Evolutionary conservation across 129 eudicot species (phyloP).

Genomic region (Deinandra increscens): DNA sequence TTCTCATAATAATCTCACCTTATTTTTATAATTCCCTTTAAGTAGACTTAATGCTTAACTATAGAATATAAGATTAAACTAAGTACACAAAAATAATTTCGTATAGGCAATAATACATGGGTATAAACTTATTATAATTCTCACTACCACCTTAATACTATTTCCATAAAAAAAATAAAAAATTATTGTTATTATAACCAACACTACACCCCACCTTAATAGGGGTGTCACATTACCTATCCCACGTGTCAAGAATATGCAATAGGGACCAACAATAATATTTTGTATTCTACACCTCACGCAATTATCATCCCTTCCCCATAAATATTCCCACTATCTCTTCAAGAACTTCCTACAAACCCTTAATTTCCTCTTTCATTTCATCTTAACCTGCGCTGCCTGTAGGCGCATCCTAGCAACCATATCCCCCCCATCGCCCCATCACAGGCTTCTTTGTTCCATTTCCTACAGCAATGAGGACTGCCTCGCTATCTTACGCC

Average conservation of each 20-base stretch:
- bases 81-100: too few relatives aligned
- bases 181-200: too few relatives aligned
- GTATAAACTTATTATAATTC: too few relatives aligned
- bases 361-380: conserved; percentile 1
- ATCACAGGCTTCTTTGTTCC: background rate
- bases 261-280: conserved; percentile 8
- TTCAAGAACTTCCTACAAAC: conserved; percentile 3
- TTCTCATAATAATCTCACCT: too few relatives aligned
- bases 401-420: conserved; percentile 26
- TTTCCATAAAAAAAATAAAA: too few relatives aligned
- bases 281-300: conserved; percentile 12
- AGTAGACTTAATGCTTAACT: too few relatives aligned
- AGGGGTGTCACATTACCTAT: background rate
- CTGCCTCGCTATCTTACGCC: conserved; percentile 39
- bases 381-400: conserved; percentile 19
- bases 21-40: too few relatives aligned
- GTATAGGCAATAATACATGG: too few relatives aligned
- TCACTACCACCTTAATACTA: too few relatives aligned
- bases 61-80: too few relatives aligned
- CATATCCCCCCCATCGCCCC: background rate
- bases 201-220: too few relatives aligned
- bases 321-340: conserved; percentile 13
- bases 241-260: conserved; percentile 7
- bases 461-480: conserved; percentile 23
- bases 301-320: conserved; percentile 1